Evolutionary conservation across 345 rosid species (phyloP), one percentile per base, ranked within the genome.

Genomic region (Eucalyptus tenuipes): DNA sequence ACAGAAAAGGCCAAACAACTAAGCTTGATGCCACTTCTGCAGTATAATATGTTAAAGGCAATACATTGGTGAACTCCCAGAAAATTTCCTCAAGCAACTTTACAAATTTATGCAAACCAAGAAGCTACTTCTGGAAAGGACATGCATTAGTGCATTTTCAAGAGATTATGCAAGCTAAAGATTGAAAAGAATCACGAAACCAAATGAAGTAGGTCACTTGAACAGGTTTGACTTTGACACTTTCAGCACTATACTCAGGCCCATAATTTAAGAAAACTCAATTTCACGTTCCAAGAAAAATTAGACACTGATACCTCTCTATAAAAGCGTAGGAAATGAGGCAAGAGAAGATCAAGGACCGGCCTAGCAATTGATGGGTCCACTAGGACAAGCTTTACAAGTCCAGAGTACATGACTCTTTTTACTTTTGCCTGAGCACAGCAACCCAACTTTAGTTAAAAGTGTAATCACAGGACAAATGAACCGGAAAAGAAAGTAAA

Each of bases 341-440:
- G 97, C 93, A 93, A 91, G 87, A 97, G 96, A 91, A 97, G 93
- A 92, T 97, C 97, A 86, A 96, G 86, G 88, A 94, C 95, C 71
- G 93, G 91, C 88, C 91, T 90, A 57, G 93, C 95, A 91, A 91
- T 89, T 59, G 93, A 89, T 85, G 96, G 98, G 87, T 97, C 98
- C 52, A 91, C 92, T 89, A 96, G 88, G 90, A 96, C 95, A 87
- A 97, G 95, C 94, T 94, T 96, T 88, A 95, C 86, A 89, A 97
- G 95, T 89, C 98, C 99, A 87, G 90, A 90, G 91, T 97, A 97
- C 90, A 93, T 86, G 42, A 93, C 92, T 86, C 92, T 94, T 91
- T 91, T 95, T 49, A 97, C 93, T 87, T 93, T 94, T 92, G 93
- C 97, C 99, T 97, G 85, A 88, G 90, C 50, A 87, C 75, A 87